Percentiles rank a stretch among this genome's conserved stretches.
Conservation (phyloP, 768 basidiomycete genomes). For the Wakefieldia striispora region DNA sequence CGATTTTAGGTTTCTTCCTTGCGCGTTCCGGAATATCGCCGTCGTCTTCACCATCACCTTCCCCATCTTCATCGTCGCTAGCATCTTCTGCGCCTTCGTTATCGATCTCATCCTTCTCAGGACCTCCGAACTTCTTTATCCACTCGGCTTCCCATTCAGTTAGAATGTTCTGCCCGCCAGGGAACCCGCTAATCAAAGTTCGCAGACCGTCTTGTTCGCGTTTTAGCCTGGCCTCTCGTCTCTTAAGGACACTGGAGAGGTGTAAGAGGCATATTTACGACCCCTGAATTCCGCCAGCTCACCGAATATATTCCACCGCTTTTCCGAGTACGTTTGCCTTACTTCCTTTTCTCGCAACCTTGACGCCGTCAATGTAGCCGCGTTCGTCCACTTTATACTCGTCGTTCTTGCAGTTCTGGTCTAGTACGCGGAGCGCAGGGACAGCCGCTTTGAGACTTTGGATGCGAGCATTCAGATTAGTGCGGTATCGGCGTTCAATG, state of each 20-base stretch:
- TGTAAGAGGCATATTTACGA: constrained; percentile 4
- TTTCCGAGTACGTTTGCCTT: constrained; percentile 90
- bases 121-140: constrained; percentile 70
- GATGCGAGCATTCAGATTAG: constrained; percentile 85
- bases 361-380: constrained; percentile 90
- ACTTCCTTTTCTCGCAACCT: constrained; percentile 85
- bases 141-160: constrained; percentile 77
- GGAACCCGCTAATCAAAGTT: constrained; percentile 64
- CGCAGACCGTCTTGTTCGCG: constrained; percentile 77
- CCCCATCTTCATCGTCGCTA: constrained; percentile 43
- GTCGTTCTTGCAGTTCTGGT: constrained; percentile 46
- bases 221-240: constrained; percentile 65
- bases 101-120: constrained; percentile 72
- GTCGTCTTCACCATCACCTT: constrained; percentile 40
- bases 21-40: constrained; percentile 44
- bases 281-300: constrained; percentile 12
- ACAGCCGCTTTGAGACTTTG: constrained; percentile 78
- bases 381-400: constrained; percentile 66
- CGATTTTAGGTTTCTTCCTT: constrained; percentile 61
- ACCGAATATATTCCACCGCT: constrained; percentile 86
- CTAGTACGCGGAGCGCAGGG: constrained; percentile 78
- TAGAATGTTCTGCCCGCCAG: constrained; percentile 69
- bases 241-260: constrained; percentile 65
- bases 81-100: constrained; percentile 38
- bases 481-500: constrained; percentile 85